Evolutionary conservation across 176 grass and related monocot genomes (phyloP), one percentile per base, ranked within the genome.

Genomic region (Pharus latifolius): DNA sequence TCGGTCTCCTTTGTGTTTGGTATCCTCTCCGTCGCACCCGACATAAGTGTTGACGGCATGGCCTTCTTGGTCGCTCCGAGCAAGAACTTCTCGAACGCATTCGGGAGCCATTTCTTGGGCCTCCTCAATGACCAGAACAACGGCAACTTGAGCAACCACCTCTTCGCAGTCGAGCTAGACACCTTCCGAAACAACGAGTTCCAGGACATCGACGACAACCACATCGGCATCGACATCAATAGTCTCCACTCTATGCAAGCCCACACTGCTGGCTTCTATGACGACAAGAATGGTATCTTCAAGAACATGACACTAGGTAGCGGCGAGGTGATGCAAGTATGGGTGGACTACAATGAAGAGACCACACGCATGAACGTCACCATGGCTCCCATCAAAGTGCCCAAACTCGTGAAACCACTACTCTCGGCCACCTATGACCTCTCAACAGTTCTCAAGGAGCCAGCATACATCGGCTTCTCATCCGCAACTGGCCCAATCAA

Each of bases 1-100:
- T 67, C 82, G 2, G 69, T 14, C 15, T 23, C 82, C 10, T 84
- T 78, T 1, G 51, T 73, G 6, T 83, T 83, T 13, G 80, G 10
- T 55, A 76, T 76, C 35, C 10, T 45, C 12, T 48, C 79, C 2
- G 14, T 8, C 60, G 65, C 66, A 16, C 49, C 17, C 30, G 9
- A 8, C 14, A 15, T 81, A 20, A 60, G 79, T 18, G 13, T 1
- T 2, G 54, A 79, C 1, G 77, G 77, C 7, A 5, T 80, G 15
- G 71, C 71, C 2, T 23, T 71, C 3, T 14, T 49, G 2, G 0
- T 62, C 22, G 44, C 30, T 5, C 43, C 43, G 0, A 27, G 4
- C 13, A 48, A 0, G 0, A 5, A 34, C 1, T 17, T 67, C 7
- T 77, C 74, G 2, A 1, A 5, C 1, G 27, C 62, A 6, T 22